phyloP scores from a whole-genome alignment of 257 asterid species.

The Nicotiana benthamiana region DNA sequence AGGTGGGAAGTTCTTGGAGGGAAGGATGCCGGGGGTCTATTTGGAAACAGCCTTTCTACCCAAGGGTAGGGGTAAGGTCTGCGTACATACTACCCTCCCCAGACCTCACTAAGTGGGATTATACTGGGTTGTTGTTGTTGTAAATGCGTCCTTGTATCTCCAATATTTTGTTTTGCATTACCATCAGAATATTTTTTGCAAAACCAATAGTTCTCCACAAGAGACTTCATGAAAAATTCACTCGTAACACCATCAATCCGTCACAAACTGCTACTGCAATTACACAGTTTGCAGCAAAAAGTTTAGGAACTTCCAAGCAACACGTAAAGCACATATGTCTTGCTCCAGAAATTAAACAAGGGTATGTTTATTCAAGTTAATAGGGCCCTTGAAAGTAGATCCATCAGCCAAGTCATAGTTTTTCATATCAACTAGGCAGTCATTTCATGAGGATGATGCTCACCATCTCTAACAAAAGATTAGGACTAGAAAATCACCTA shows the following conservation, averaged over 20 bases:
- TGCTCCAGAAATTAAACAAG: background rate
- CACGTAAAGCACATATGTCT: background rate
- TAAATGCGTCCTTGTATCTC: background rate
- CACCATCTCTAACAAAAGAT: background rate
- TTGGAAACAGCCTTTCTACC: too few relatives aligned
- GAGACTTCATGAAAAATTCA: background rate
- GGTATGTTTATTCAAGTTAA: background rate
- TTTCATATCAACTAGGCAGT: background rate
- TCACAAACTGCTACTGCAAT: background rate
- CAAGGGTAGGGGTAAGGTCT: too few relatives aligned
- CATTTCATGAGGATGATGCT: background rate
- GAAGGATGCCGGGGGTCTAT: too few relatives aligned
- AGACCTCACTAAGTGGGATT: too few relatives aligned
- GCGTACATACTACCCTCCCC: too few relatives aligned
- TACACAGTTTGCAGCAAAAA: background rate
- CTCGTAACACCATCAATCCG: background rate
- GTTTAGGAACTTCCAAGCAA: background rate
- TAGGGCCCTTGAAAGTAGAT: background rate
- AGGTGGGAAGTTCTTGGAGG: too few relatives aligned
- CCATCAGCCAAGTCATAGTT: background rate
- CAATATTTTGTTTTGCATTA: too few relatives aligned
- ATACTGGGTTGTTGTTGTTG: too few relatives aligned
- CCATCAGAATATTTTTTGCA: background rate
- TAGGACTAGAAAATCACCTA: background rate
- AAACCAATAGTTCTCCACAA: background rate